Evolutionary conservation across 371 early-diverging fungal species (phyloP).

Genomic region (Catenaria anguillulae): DNA sequence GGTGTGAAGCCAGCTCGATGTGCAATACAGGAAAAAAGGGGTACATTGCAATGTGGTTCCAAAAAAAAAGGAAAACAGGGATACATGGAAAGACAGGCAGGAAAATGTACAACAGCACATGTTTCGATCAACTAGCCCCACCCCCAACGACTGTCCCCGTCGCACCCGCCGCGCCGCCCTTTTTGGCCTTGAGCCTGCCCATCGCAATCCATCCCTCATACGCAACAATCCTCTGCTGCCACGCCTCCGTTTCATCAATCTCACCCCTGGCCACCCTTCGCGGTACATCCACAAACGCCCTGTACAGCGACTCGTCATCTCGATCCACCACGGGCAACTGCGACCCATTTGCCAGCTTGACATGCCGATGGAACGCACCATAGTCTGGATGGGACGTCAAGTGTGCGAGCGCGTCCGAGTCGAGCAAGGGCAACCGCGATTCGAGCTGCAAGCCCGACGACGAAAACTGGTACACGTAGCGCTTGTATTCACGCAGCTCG

Average conservation of each 20-base stretch:
- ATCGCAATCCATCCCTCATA: neutral
- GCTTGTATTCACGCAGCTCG: conserved; percentile 17
- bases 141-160: too few relatives aligned
- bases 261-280: conserved; percentile 3
- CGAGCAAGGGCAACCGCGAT: conserved; percentile 6
- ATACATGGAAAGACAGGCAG: too few relatives aligned
- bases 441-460: conserved; percentile 17
- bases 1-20: too few relatives aligned
- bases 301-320: conserved; percentile 17
- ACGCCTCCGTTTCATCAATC: neutral
- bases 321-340: conserved; percentile 12
- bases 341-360: conserved; percentile 10
- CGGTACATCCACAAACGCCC: conserved; percentile 19
- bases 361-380: neutral
- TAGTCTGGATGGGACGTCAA: neutral
- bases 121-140: too few relatives aligned
- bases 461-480: conserved; percentile 20
- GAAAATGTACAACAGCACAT: too few relatives aligned
- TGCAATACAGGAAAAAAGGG: too few relatives aligned
- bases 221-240: neutral
- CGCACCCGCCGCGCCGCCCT: too few relatives aligned
- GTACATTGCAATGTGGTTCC: too few relatives aligned
- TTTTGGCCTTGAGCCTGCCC: conserved; percentile 1
- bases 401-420: neutral
- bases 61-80: too few relatives aligned